Evolutionary conservation across 371 early-diverging fungal genomes (phyloP).

Genomic region (Mucor piriformis): DNA sequence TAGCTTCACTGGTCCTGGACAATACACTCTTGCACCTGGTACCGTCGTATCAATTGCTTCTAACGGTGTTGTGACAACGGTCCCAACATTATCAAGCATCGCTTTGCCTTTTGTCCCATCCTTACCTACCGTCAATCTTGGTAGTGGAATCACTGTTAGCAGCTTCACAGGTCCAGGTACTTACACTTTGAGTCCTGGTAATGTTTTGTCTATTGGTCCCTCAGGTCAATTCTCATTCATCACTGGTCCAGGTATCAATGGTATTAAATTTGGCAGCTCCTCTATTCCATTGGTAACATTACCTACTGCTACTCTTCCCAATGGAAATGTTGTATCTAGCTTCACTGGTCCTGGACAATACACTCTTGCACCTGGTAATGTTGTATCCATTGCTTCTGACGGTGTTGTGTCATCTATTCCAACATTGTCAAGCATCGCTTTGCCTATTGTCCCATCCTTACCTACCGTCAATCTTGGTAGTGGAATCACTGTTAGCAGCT

Average conservation of each 20-base stretch:
- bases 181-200: no score
- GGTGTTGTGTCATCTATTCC: neutral
- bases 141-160: no score
- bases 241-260: neutral
- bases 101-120: no score
- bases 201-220: no score
- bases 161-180: no score
- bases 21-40: neutral
- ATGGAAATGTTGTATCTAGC: neutral
- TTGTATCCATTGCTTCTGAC: neutral
- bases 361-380: constrained; percentile 1
- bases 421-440: neutral
- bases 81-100: no score
- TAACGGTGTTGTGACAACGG: no score
- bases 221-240: neutral
- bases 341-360: constrained; percentile 11
- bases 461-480: no score
- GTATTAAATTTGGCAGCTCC: neutral
- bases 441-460: neutral
- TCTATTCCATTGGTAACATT: neutral
- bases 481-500: no score
- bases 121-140: no score
- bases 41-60: neutral
- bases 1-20: no score
- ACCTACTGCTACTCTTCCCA: neutral